Evolutionary conservation across 352 stramenopile genomes (phyloP), one percentile per base, ranked within the genome.

Genomic region (Pythium phragmiticola): DNA sequence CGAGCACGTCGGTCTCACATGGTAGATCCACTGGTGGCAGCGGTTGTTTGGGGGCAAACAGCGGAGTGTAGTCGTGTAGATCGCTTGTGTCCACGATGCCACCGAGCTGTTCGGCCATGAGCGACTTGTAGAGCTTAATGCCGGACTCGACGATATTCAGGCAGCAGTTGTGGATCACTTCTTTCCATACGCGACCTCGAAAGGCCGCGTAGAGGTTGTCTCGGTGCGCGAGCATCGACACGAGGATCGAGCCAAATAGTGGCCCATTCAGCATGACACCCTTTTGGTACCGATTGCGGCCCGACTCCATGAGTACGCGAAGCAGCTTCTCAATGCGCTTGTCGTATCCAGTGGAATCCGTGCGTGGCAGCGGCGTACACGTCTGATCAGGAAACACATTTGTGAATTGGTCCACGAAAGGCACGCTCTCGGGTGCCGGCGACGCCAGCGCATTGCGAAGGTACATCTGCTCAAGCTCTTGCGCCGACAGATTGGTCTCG

Each of bases 111-210:
- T 92, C 74, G 0, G 72, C 80, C 84, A 93, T 92, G 3, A 74
- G 70, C 17, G 82, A 70, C 51, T 92, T 93, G 73, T 93, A 93
- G 36, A 92, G 45, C 60, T 93, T 92, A 60, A 90, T 78, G 13
- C 67, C 84, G 2, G 84, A 90, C 63, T 91, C 81, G 23, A 93
- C 80, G 52, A 92, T 79, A 58, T 88, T 90, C 21, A 90, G 72
- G 46, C 84, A 93, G 60, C 84, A 93, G 37, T 91, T 89, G 62
- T 90, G 76, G 56, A 93, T 88, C 28, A 77, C 83, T 11, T 91
- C 81, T 57, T 89, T 87, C 82, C 84, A 93, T 43, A 92, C 76
- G 23, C 72, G 71, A 0, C 82, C 79, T 3, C 69, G 72, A 39
- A 93, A 93, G 17, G 73, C 82, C 84, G 81, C 72, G 46, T 84